A percentile compares a stretch with the other conserved stretches of the same genome.
Conservation (phyloP, 192 early-diverging fungal species). For the Jimgerdemannia lactiflua region DNA sequence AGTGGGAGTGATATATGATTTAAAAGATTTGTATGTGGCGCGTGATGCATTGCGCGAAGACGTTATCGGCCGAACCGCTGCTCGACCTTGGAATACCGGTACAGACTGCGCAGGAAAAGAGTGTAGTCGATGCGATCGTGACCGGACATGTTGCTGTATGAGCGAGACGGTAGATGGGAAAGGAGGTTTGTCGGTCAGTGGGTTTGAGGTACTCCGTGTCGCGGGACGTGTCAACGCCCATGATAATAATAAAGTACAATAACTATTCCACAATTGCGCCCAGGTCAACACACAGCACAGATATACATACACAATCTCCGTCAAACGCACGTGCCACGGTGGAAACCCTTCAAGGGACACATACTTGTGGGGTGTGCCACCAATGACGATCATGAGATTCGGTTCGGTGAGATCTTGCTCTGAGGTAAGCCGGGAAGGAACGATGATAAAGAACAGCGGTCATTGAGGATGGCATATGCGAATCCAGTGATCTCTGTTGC, state of each 20-base stretch:
- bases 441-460: conserved; percentile 6
- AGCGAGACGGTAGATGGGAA: too few species aligned
- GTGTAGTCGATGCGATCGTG: conserved; percentile 8
- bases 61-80: conserved; percentile 11
- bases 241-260: too few species aligned
- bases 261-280: background rate
- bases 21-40: too few species aligned
- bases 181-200: background rate
- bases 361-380: conserved; percentile 28
- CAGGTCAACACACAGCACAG: background rate
- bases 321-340: conserved; percentile 28
- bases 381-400: conserved; percentile 27
- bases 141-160: conserved; percentile 7
- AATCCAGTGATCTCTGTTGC: too few species aligned
- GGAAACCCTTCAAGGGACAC: conserved; percentile 29
- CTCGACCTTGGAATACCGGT: conserved; percentile 13
- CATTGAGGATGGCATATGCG: background rate
- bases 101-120: conserved; percentile 4
- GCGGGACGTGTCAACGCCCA: too few species aligned
- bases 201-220: too few species aligned
- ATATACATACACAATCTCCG: conserved; percentile 22
- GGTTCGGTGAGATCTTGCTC: conserved; percentile 18
- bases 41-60: background rate
- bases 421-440: background rate
- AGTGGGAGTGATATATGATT: too few species aligned